Evolutionary conservation across 352 stramenopile genomes (phyloP), one percentile per base, ranked within the genome.

Genomic region (Phytopythium delawarense): DNA sequence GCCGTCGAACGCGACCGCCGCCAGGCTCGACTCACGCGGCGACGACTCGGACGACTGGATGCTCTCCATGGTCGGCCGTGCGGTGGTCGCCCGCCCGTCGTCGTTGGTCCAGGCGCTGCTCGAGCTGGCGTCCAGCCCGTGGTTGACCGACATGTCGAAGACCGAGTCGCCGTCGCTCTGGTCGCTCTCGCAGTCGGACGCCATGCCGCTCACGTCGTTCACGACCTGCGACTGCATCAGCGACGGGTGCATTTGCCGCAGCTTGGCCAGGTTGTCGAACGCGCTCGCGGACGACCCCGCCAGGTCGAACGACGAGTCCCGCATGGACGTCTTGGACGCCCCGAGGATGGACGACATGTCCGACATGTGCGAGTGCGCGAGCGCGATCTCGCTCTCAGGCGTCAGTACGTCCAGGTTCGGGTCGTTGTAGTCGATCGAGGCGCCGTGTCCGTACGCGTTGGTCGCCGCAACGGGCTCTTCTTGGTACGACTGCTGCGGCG

Each of bases 361-460:
- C 39, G 76, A 81, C 64, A 72, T 62, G 49, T 70, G 70, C 23
- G 76, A 67, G 35, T 78, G 67, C 18, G 66, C 72, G 7, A 79
- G 69, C 8, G 62, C 69, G 16, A 89, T 89, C 50, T 89, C 76
- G 61, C 76, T 88, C 11, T 64, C 64, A n/a, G 81, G 79, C 13
- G 81, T 88, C n/a, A 91, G 63, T 49, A 88, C 61, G 63, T 89
- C 81, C 13, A 87, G 62, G 23, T 71, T 73, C 28, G 71, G 73
- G 57, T 88, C 74, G 65, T 83, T 77, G 50, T 77, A 76, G 57
- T 83, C 70, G 37, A 81, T 64, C 45, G 61, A 64, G 20, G n/a
- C 62, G 9, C 54, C 60, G 28, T 66, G 57, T 13, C 50, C 49
- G 35, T 71, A 71, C 52, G 8, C 25, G 34, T 57, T 21, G 42